Percentiles rank a stretch among this genome's conserved stretches.
Evolutionary conservation across 2,329 filamentous ascomycete species (phyloP).

Genomic region (Metarhizium anisopliae): DNA sequence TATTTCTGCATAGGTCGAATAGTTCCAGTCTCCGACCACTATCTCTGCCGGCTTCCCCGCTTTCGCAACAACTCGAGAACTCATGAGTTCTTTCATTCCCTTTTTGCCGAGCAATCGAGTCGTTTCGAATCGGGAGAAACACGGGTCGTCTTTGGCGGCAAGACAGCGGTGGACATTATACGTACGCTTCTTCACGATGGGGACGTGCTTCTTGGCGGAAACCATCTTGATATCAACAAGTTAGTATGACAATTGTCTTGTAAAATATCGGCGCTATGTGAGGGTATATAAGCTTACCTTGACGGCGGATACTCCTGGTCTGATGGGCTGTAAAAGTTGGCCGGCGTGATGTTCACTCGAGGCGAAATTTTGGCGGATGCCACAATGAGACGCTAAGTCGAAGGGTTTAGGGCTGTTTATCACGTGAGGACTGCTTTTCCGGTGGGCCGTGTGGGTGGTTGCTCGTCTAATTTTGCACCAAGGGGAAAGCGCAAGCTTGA

Average conservation of each 20-base stretch:
- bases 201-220: constrained; percentile 97
- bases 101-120: no score
- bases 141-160: neutral
- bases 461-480: neutral
- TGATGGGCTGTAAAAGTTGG: constrained; percentile 25
- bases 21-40: neutral
- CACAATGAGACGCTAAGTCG: constrained; percentile 18
- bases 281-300: constrained; percentile 22
- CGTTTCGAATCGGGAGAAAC: neutral
- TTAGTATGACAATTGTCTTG: constrained; percentile 18
- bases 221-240: constrained; percentile 62
- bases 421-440: constrained; percentile 16
- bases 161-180: constrained; percentile 23
- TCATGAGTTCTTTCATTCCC: neutral
- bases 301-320: constrained; percentile 29
- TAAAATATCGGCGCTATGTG: neutral
- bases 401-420: constrained; percentile 26
- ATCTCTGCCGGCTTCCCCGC: no score
- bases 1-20: constrained; percentile 9
- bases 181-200: constrained; percentile 99
- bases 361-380: constrained; percentile 27
- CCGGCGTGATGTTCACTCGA: constrained; percentile 25
- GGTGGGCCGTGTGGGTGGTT: neutral
- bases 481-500: no score
- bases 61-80: neutral